These are phyloP conservation scores for Aspergillus amoenus DNA, from an alignment of 2,329 filamentous ascomycete genomes.

Conservation along the genomic window DNA sequence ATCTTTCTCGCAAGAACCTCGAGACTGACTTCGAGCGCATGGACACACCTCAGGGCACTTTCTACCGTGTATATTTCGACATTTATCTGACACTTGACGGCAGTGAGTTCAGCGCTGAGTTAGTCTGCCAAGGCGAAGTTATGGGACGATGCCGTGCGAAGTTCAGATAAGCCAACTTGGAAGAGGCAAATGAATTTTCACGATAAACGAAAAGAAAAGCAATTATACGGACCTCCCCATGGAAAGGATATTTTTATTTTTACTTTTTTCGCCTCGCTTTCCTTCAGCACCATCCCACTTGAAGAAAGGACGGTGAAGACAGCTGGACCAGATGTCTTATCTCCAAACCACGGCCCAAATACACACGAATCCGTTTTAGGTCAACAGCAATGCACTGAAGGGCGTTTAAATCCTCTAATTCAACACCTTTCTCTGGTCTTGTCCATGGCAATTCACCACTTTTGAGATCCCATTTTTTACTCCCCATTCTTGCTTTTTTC, in stretches of 20 bases:
- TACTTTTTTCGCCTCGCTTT: background rate
- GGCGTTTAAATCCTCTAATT: background rate
- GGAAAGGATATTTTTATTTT: background rate
- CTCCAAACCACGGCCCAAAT: background rate
- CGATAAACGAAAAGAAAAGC: background rate
- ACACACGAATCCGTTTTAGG: background rate
- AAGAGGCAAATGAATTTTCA: constrained; percentile 1
- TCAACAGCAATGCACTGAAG: background rate
- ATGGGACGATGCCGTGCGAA: constrained; percentile 95
- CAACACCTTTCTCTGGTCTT: background rate
- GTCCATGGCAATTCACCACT: background rate
- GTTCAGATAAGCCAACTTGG: constrained; percentile 60
- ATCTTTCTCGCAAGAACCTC: constrained; percentile 94
- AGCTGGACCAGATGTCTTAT: background rate
- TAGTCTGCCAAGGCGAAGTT: constrained; percentile 98
- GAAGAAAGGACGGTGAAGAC: constrained; percentile 2
- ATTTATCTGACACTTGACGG: constrained; percentile 91
- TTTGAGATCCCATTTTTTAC: background rate
- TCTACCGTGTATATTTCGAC: constrained; percentile 73
- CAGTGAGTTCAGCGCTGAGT: constrained; percentile 94
- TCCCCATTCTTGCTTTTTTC: background rate
- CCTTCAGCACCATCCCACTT: background rate
- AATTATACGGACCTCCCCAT: background rate
- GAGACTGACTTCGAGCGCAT: constrained; percentile 99
- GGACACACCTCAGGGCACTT: constrained; percentile 96